phyloP scores from a whole-genome alignment of 352 stramenopile genomes.

The Thalassiosira livingstoniorum region DNA sequence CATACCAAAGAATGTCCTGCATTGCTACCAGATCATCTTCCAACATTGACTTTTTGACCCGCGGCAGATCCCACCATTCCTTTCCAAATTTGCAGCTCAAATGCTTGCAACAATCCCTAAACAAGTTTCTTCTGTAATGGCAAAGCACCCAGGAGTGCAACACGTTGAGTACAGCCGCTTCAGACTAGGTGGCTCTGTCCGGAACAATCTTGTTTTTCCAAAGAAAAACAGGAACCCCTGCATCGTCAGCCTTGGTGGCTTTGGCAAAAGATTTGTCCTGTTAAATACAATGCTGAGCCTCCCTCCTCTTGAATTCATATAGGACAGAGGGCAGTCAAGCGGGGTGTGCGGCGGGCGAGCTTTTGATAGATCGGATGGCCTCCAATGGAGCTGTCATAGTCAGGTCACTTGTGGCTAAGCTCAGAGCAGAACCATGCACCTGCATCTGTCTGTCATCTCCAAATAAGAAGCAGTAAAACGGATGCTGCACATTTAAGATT shows the following conservation, averaged over 20 bases:
- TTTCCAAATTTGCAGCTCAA: background rate
- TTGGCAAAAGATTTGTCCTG: slow-evolving; percentile 17
- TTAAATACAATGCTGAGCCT: background rate
- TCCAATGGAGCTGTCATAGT: too few relatives aligned
- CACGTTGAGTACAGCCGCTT: background rate
- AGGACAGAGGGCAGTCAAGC: too few relatives aligned
- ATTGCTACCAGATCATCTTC: too few relatives aligned
- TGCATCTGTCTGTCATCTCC: too few relatives aligned
- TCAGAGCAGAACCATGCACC: too few relatives aligned
- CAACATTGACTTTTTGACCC: too few relatives aligned
- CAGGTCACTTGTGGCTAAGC: too few relatives aligned
- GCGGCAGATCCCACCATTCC: background rate
- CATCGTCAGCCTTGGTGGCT: slow-evolving; percentile 38
- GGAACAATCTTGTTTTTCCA: slow-evolving; percentile 42
- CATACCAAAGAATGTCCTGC: slow-evolving; percentile 20
- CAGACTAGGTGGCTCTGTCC: slow-evolving; percentile 7
- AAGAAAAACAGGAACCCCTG: slow-evolving; percentile 37
- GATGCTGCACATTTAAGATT: too few relatives aligned
- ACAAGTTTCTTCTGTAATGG: background rate
- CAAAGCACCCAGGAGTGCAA: background rate
- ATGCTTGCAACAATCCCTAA: background rate
- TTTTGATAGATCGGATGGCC: too few relatives aligned
- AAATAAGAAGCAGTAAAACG: background rate
- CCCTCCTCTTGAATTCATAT: background rate
- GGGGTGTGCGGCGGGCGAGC: too few relatives aligned